Evolutionary conservation across 305 asterid species (phyloP).

Genomic region (Solanum hybrid): DNA sequence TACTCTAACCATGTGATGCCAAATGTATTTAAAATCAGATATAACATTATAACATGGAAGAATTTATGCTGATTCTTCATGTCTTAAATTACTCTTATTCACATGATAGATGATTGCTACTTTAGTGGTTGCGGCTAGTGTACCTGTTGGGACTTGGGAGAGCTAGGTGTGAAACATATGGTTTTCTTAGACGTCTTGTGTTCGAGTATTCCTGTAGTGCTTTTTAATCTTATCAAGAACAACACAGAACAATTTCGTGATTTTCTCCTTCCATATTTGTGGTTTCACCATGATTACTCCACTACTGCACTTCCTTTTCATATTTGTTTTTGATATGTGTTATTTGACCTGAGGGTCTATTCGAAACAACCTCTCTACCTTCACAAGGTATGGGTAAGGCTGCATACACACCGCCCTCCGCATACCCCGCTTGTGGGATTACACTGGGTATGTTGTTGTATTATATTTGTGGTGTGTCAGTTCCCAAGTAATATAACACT

Average conservation of each 20-base stretch:
- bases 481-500: background rate
- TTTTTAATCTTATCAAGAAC: background rate
- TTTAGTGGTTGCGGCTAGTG: background rate
- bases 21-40: background rate
- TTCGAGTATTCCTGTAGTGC: background rate
- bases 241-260: background rate
- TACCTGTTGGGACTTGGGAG: background rate
- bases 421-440: background rate
- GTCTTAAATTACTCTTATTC: background rate
- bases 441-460: background rate
- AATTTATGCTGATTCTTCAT: background rate
- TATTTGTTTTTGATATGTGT: background rate
- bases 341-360: background rate
- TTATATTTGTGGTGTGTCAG: background rate
- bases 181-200: background rate
- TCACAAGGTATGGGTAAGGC: background rate
- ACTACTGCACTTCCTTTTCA: background rate
- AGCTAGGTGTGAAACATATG: background rate
- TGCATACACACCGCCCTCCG: background rate
- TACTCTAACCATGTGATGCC: background rate
- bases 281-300: background rate
- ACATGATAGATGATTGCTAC: background rate
- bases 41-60: background rate
- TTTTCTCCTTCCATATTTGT: background rate
- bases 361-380: background rate